Base-by-base conservation (phyloP, 805 yeast species). In the Pichia eremophila region DNA sequence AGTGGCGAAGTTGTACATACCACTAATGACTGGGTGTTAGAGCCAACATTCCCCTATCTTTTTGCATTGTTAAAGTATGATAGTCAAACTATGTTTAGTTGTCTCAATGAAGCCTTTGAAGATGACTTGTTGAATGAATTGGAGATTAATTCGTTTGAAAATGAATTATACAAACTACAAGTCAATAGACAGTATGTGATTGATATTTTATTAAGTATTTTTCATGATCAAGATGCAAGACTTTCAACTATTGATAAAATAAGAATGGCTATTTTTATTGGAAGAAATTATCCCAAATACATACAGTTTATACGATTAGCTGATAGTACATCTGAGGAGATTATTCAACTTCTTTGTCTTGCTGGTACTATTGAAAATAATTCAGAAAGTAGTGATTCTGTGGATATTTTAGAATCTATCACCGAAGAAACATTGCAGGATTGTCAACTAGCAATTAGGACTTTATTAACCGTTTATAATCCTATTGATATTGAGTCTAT, bases 71-170 rank as follows among this genome's bases (percentile, higher is more conserved):
- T 88, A n/a, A 66, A 68, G 38, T 73, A 63, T 54, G 75, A 83
- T 52, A 70, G 84, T 5, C 68, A 74, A n/a, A 75, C 74, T 37
- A 75, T 82, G 65, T 72, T 90, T 35, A 69, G 82, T 0, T 75
- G 85, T 17, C 62, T 93, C 49, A 83, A 88, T 61, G 95, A 85
- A 60, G 83, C 85, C 9, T 81, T 91, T 58, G 97, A 91, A 59
- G 95, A 88, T 60, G 66, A 84, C 0, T 69, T 77, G 39, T 62
- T 91, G 47, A 87, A 89, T 61, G 88, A 80, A 19, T 80, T 78
- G 41, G 74, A 68, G 29, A 59, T 65, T 4, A 57, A 58, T 2
- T 55, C 59, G 11, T 47, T 47, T n/a, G 51, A 51, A 1, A 55
- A 47, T 40, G 67, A 47, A 25, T 9, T 7, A 10, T 59, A 52